Percentiles rank a stretch among this genome's conserved stretches.
phyloP scores from a whole-genome alignment of 2,329 filamentous ascomycete genomes.

The Thermochaetoides dissita region DNA sequence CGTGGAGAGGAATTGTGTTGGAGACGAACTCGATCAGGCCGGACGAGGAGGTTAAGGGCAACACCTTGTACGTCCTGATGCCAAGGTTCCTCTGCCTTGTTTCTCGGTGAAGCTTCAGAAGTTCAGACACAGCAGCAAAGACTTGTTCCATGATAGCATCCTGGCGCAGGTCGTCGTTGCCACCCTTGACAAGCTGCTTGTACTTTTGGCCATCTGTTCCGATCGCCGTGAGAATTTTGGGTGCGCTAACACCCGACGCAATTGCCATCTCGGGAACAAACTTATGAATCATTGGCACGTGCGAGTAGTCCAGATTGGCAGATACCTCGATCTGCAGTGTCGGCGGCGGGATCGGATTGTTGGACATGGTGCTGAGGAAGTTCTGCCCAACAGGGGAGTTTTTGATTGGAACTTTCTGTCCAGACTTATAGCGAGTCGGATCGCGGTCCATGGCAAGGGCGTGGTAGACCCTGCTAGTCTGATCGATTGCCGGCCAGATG shows the following conservation, averaged over 20 bases:
- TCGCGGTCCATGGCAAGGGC: constrained; percentile 51
- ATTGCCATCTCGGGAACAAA: constrained; percentile 69
- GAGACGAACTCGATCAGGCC: constrained; percentile 96
- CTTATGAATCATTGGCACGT: constrained; percentile 57
- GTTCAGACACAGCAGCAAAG: constrained; percentile 84
- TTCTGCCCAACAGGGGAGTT: constrained; percentile 49
- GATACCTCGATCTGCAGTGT: constrained; percentile 75
- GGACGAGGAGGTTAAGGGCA: constrained; percentile 70
- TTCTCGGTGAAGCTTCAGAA: constrained; percentile 71
- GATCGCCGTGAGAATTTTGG: constrained; percentile 78
- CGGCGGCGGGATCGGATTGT: constrained; percentile 66
- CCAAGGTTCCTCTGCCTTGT: constrained; percentile 80
- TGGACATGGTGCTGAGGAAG: constrained; percentile 48
- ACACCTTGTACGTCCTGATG: constrained; percentile 92
- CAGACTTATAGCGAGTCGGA: constrained; percentile 51
- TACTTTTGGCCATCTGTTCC: constrained; percentile 66
- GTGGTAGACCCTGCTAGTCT: constrained; percentile 55
- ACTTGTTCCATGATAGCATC: constrained; percentile 99
- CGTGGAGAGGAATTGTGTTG: constrained; percentile 81
- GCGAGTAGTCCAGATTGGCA: constrained; percentile 58
- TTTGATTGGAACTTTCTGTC: constrained; percentile 40
- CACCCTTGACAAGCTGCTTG: constrained; percentile 88
- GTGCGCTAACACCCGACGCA: constrained; percentile 78
- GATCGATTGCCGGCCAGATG: constrained; percentile 60
- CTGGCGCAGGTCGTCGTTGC: constrained; percentile 89